These are phyloP conservation scores for Abelmoschus esculentus DNA, from an alignment of 345 rosid genomes.

Conservation along the genomic window DNA sequence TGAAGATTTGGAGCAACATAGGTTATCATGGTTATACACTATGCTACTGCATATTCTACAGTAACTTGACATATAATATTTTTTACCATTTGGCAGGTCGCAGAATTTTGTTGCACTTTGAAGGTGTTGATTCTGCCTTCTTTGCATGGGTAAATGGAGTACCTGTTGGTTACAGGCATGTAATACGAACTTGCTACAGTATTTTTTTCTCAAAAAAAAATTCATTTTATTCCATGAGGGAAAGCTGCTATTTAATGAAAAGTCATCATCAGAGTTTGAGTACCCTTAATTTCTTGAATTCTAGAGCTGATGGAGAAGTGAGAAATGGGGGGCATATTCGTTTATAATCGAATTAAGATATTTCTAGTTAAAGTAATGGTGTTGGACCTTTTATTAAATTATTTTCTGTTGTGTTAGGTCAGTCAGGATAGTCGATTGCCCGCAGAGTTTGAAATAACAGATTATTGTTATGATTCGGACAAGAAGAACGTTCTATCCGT, in stretches of 20 bases:
- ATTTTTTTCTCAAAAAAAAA: neutral
- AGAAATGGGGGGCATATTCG: neutral
- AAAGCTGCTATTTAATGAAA: neutral
- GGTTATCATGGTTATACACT: neutral
- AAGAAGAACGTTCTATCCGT: conserved; percentile 86
- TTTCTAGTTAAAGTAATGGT: neutral
- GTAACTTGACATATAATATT: neutral
- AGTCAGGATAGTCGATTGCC: conserved; percentile 99
- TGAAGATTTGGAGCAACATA: neutral
- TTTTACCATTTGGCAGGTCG: conserved; percentile 50
- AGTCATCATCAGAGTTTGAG: neutral
- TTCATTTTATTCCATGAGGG: neutral
- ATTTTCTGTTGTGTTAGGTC: conserved; percentile 22
- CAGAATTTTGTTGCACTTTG: conserved; percentile 89
- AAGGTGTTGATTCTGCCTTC: conserved; percentile 96
- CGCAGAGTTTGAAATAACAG: conserved; percentile 97
- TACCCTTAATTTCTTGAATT: neutral
- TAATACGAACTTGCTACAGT: neutral
- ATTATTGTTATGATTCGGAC: conserved; percentile 62
- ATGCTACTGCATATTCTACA: no score
- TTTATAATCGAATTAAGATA: neutral
- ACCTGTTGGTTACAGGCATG: conserved; percentile 85
- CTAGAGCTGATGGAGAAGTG: neutral
- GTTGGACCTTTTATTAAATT: conserved; percentile 17
- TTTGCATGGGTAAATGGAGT: conserved; percentile 86